phyloP scores from a whole-genome alignment of 2,329 filamentous ascomycete species.

The Didymella glomerata region DNA sequence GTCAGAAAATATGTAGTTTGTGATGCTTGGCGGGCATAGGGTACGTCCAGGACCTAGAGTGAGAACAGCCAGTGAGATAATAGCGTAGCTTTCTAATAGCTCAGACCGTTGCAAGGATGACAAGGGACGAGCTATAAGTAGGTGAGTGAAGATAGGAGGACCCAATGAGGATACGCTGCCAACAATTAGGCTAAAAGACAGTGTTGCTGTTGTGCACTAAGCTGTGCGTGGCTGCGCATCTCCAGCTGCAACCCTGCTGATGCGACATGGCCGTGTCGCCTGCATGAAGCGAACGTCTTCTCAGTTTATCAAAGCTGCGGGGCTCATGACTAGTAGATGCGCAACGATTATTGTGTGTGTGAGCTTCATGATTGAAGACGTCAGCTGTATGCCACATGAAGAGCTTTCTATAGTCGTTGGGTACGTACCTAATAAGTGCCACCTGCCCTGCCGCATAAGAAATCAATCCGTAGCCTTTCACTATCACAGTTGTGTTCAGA shows the following conservation, averaged over 20 bases:
- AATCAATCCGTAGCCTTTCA: too few relatives aligned
- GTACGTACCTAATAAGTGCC: too few relatives aligned
- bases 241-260: background rate
- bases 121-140: background rate
- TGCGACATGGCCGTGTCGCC: background rate
- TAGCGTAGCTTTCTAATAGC: background rate
- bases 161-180: background rate
- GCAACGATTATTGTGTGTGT: background rate
- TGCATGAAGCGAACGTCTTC: background rate
- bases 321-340: background rate
- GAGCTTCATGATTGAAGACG: too few relatives aligned
- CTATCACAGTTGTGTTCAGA: too few relatives aligned
- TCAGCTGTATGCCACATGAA: too few relatives aligned
- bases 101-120: background rate
- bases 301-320: background rate
- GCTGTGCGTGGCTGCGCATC: background rate
- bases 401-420: too few relatives aligned
- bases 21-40: too few relatives aligned
- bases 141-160: background rate
- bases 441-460: too few relatives aligned
- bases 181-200: background rate
- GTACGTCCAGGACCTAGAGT: background rate
- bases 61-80: background rate
- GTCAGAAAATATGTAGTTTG: too few relatives aligned
- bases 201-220: background rate